Conservation (phyloP, 2,329 filamentous ascomycete genomes). For the Aureobasidium sp. region DNA sequence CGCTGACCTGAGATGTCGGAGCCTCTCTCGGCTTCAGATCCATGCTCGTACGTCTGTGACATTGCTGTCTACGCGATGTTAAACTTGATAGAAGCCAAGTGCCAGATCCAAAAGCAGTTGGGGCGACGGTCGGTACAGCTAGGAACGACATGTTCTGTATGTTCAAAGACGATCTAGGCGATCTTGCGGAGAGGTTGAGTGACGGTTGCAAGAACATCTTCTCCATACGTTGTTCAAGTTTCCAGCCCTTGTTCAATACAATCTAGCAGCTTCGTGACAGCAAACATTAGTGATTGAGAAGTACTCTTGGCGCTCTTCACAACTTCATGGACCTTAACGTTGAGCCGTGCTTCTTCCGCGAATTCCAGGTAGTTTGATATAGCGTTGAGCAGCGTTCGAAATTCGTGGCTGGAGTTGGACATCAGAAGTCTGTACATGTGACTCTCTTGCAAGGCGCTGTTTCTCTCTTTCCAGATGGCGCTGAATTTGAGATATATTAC, state of each 20-base stretch:
- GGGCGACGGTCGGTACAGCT: neutral
- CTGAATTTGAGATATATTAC: neutral
- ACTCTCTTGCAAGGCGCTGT: neutral
- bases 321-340: neutral
- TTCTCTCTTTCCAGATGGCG: neutral
- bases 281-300: neutral
- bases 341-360: neutral
- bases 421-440: neutral
- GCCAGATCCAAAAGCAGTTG: neutral
- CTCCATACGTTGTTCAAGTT: neutral
- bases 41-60: neutral
- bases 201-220: neutral
- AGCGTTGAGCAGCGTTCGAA: neutral
- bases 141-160: neutral
- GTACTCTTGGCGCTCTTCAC: neutral
- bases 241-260: neutral
- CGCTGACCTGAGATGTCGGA: too few species aligned
- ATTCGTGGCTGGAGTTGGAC: neutral
- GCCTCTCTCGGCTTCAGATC: neutral
- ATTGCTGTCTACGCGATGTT: neutral
- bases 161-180: neutral
- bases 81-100: neutral
- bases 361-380: conserved; percentile 2
- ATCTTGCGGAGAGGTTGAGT: neutral
- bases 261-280: neutral